Percentiles rank a stretch among this genome's conserved stretches.
These are phyloP conservation scores for Pulicaria dysenterica DNA, from an alignment of 129 eudicot species.

Conservation along the genomic window DNA sequence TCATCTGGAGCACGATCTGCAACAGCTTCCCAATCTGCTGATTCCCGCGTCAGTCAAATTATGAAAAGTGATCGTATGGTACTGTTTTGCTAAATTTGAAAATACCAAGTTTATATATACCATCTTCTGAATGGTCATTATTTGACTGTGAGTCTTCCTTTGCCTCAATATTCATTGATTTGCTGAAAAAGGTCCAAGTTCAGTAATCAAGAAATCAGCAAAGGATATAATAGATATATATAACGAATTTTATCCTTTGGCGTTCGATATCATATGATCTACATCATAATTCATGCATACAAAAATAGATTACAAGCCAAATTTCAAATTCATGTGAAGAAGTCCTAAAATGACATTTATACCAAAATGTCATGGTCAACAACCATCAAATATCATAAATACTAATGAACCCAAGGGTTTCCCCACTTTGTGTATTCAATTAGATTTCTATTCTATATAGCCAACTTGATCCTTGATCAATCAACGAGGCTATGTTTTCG, in stretches of 20 bases:
- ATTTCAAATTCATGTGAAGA: not conserved
- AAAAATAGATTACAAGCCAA: not conserved
- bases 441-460: too few relatives aligned
- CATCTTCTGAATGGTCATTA: constrained; percentile 51
- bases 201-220: constrained; percentile 16
- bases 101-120: constrained; percentile 43
- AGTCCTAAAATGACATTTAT: not conserved
- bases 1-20: constrained; percentile 93
- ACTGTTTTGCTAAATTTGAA: not conserved
- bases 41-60: constrained; percentile 22
- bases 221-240: not conserved
- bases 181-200: constrained; percentile 35
- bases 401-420: too few relatives aligned
- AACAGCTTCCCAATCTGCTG: constrained; percentile 91
- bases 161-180: constrained; percentile 23
- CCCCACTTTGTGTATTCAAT: too few relatives aligned
- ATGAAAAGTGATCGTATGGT: constrained; percentile 10
- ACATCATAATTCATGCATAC: not conserved
- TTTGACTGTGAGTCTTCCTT: constrained; percentile 30
- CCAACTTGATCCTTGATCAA: too few relatives aligned
- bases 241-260: not conserved
- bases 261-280: not conserved
- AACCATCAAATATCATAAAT: too few relatives aligned
- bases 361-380: not conserved
- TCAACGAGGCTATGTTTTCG: too few relatives aligned